Evolutionary conservation across 2,329 filamentous ascomycete genomes (phyloP).

Genomic region (Didymosphaeria variabile): DNA sequence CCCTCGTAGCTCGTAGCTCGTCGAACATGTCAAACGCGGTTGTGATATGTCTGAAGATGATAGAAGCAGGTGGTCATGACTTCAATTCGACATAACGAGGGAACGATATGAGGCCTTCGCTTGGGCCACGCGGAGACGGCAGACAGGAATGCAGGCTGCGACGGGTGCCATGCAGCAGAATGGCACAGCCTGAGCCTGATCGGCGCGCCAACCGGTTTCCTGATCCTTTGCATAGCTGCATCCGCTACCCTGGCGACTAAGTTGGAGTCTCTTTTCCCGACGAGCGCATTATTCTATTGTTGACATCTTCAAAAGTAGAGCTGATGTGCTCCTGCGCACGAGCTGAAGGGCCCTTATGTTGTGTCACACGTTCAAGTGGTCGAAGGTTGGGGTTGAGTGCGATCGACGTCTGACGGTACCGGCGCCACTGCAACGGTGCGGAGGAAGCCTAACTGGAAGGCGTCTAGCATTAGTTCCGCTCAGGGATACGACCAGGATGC

Average conservation of each 20-base stretch:
- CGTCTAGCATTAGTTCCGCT: constrained; percentile 21
- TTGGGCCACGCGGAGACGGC: neutral
- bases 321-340: neutral
- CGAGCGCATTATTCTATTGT: neutral
- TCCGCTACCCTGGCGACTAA: neutral
- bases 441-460: constrained; percentile 17
- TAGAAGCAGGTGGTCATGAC: neutral
- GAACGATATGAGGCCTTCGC: constrained; percentile 1
- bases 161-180: constrained; percentile 1
- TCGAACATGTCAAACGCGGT: neutral
- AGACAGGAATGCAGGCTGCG: neutral
- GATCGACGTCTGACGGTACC: constrained; percentile 26
- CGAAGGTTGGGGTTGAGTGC: constrained; percentile 16
- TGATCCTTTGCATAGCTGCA: neutral
- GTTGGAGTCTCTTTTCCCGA: neutral
- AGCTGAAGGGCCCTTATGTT: neutral
- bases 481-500: constrained; percentile 4
- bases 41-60: neutral
- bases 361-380: constrained; percentile 5
- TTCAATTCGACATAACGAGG: neutral
- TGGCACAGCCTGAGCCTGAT: constrained; percentile 11
- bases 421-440: constrained; percentile 22
- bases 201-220: constrained; percentile 1
- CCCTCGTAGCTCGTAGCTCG: neutral
- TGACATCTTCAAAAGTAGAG: neutral